Evolutionary conservation across 345 rosid species (phyloP), one percentile per base, ranked within the genome.

Genomic region (Populus pruinosa): DNA sequence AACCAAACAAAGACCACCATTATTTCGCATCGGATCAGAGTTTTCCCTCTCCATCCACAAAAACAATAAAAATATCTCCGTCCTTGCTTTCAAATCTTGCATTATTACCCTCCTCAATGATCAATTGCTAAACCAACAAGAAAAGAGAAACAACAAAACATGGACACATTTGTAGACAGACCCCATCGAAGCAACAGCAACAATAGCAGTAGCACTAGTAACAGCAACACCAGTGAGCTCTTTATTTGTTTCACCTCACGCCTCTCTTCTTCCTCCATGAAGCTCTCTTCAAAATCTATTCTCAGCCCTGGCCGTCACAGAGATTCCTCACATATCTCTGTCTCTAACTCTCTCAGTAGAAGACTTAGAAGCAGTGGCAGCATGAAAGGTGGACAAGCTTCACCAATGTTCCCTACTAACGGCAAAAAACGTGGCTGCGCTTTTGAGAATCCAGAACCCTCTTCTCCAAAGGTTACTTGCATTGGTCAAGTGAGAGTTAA

Each of bases 401-500:
- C 99, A 1, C 99, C 98, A 0, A 95, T 95, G 98, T 95, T 95
- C 44, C 89, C 93, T 1, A 59, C 90, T 7, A 81, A 73, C 25
- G 87, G 85, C 43, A 89, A 91, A 73, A 93, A 90, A 75, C 86
- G 93, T 10, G 92, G 91, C 23, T 78, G 90, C 64, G 82, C 84
- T 61, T 92, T 89, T 76, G 99, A 91, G 1, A 91, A 87, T 78
- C 92, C 96, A 0, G 97, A 95, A 76, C 99, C 99, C 0, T 88
- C 97, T 76, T 95, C 99, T 25, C 99, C 99, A 0, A 95, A 95
- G 78, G 99, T 95, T 23, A 93, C 99, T 53, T 95, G 99, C 65
- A 93, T 95, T n/a, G 99, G 99, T 11, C 99, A 93, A 67, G 99
- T 95, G n/a, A 83, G 99, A 43, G 99, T 95, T 6, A 95, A 95